A percentile compares a stretch with the other conserved stretches of the same genome.
Evolutionary conservation across 805 yeast genomes (phyloP).

Genomic region (Candida broadrunensis): DNA sequence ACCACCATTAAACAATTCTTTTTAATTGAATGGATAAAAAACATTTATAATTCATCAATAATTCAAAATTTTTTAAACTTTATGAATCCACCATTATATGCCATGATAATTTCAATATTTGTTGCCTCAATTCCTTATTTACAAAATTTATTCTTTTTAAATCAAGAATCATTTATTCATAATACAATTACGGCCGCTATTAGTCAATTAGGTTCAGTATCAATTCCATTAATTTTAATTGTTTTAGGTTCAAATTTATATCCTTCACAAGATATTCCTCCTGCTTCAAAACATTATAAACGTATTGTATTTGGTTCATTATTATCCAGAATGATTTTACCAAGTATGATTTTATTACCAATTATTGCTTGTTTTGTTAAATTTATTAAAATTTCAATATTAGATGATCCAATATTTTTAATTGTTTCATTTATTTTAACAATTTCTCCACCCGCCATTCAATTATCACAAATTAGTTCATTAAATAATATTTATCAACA

Average conservation of each 20-base stretch:
- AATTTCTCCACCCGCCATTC: slow-evolving; percentile 81
- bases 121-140: slow-evolving; percentile 66
- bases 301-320: slow-evolving; percentile 67
- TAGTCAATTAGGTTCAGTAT: slow-evolving; percentile 65
- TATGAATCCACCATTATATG: slow-evolving; percentile 83
- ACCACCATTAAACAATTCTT: background rate
- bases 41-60: background rate
- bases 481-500: slow-evolving; percentile 70
- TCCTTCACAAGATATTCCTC: slow-evolving; percentile 67
- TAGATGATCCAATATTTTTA: slow-evolving; percentile 79
- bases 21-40: background rate
- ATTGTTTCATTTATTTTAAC: slow-evolving; percentile 74
- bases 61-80: slow-evolving; percentile 17
- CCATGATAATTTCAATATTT: slow-evolving; percentile 66
- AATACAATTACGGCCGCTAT: slow-evolving; percentile 65
- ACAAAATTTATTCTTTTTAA: slow-evolving; percentile 54
- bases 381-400: slow-evolving; percentile 59
- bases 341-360: slow-evolving; percentile 67
- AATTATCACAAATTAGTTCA: slow-evolving; percentile 77
- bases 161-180: slow-evolving; percentile 54
- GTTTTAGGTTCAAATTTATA: slow-evolving; percentile 77
- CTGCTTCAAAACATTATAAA: slow-evolving; percentile 59
- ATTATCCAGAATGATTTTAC: slow-evolving; percentile 74
- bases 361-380: slow-evolving; percentile 62
- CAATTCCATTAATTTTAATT: slow-evolving; percentile 72